Evolutionary conservation across 352 stramenopile species (phyloP).

Genomic region (Globisporangium splendens): DNA sequence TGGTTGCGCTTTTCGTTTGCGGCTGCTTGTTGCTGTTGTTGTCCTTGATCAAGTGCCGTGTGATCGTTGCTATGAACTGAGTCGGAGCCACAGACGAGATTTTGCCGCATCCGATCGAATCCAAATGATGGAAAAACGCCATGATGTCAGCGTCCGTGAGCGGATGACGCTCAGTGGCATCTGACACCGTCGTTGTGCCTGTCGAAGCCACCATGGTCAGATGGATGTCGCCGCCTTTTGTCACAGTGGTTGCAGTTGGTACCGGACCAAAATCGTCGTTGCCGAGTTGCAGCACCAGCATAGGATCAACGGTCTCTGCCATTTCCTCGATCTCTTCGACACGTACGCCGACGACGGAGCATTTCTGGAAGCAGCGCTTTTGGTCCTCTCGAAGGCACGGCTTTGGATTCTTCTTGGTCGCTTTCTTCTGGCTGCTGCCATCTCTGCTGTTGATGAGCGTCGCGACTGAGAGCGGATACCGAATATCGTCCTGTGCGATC

Average conservation of each 20-base stretch:
- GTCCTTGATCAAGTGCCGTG: conserved; percentile 27
- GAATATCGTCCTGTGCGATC: conserved; percentile 37
- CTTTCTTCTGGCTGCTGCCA: too few relatives aligned
- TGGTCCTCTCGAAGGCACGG: conserved; percentile 26
- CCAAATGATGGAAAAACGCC: conserved; percentile 49
- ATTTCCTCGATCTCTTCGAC: conserved; percentile 45
- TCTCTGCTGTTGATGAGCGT: conserved; percentile 14
- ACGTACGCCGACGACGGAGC: conserved; percentile 26
- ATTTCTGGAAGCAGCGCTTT: conserved; percentile 27
- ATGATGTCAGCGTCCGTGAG: conserved; percentile 12
- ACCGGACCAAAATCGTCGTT: not conserved
- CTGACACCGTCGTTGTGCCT: not conserved
- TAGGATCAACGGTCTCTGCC: conserved; percentile 14
- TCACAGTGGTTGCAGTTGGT: not conserved
- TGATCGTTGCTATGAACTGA: conserved; percentile 38
- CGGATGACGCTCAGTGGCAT: not conserved
- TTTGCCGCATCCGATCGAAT: conserved; percentile 45
- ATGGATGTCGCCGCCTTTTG: not conserved
- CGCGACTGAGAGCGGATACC: conserved; percentile 28
- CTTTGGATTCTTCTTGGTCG: conserved; percentile 16
- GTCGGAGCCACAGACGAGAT: conserved; percentile 33
- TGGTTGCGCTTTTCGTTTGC: too few relatives aligned
- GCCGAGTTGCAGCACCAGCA: conserved; percentile 5
- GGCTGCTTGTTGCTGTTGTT: not conserved
- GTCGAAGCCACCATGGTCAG: not conserved